phyloP scores from a whole-genome alignment of 2,329 filamentous ascomycete species.

The Calonectria fujianensis region DNA sequence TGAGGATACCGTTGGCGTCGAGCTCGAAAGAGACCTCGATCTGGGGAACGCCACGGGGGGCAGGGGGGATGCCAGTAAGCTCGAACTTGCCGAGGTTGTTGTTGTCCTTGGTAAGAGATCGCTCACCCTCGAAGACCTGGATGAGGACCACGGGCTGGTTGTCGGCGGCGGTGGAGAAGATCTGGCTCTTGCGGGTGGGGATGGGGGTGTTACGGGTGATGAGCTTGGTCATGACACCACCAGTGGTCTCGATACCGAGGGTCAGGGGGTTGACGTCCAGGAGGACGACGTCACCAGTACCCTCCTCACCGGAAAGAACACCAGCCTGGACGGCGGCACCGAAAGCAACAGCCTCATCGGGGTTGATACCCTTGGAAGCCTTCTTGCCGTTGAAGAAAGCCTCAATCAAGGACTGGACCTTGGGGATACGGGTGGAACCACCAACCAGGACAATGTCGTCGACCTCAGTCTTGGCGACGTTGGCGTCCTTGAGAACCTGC shows the following conservation, averaged over 20 bases:
- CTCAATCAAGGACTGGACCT: slow-evolving; percentile 95
- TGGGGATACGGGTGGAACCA: slow-evolving; percentile 99
- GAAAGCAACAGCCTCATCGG: slow-evolving; percentile 98
- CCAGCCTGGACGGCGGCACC: slow-evolving; percentile 98
- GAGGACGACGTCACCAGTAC: slow-evolving; percentile 87
- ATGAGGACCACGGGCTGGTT: slow-evolving; percentile 98
- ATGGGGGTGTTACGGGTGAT: slow-evolving; percentile 97
- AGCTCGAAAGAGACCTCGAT: slow-evolving; percentile 99
- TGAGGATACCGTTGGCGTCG: slow-evolving; percentile 98
- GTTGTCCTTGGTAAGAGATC: slow-evolving; percentile 96
- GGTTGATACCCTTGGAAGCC: slow-evolving; percentile 99
- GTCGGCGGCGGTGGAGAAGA: slow-evolving; percentile 97
- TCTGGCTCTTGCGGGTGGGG: slow-evolving; percentile 97
- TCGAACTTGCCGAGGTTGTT: slow-evolving; percentile 99
- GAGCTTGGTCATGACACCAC: slow-evolving; percentile 97
- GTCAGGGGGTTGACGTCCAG: slow-evolving; percentile 99
- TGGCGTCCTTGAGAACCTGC: slow-evolving; percentile 98
- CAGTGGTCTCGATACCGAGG: slow-evolving; percentile 97
- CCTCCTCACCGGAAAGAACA: slow-evolving; percentile 92
- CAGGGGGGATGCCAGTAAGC: slow-evolving; percentile 94
- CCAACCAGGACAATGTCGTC: slow-evolving; percentile 98
- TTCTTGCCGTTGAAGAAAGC: slow-evolving; percentile 98
- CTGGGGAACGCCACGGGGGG: slow-evolving; percentile 96
- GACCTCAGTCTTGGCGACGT: slow-evolving; percentile 95
- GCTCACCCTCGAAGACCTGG: slow-evolving; percentile 96